phyloP scores from a whole-genome alignment of 176 grass and related monocot species.

The Ensete ventricosum region DNA sequence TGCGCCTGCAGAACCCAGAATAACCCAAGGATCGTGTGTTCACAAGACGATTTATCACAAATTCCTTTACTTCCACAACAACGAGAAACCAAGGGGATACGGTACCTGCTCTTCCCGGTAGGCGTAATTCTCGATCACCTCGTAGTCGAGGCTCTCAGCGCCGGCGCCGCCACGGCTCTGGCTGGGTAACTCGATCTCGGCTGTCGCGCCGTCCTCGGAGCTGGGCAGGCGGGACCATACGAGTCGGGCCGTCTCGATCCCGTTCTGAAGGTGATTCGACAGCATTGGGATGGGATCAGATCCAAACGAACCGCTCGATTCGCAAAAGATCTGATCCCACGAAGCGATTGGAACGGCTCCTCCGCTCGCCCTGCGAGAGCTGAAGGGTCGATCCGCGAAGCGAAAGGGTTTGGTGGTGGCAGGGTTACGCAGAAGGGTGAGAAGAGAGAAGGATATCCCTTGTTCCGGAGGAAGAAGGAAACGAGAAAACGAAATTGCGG shows the following conservation, averaged over 20 bases:
- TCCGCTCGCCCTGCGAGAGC: not conserved
- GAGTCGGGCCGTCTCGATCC: constrained; percentile 76
- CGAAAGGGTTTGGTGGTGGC: not conserved
- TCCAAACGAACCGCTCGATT: constrained; percentile 2
- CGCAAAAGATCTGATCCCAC: constrained; percentile 5
- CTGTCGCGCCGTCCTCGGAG: constrained; percentile 37
- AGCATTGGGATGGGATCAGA: constrained; percentile 7
- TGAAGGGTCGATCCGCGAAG: not conserved
- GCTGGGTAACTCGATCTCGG: constrained; percentile 28
- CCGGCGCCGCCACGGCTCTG: constrained; percentile 12
- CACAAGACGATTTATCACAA: not conserved
- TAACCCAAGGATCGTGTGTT: constrained; percentile 3
- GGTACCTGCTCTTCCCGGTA: constrained; percentile 92
- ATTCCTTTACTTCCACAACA: not conserved
- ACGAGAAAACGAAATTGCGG: too few relatives aligned
- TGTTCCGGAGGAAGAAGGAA: too few relatives aligned
- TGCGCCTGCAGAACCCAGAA: constrained; percentile 46
- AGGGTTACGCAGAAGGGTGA: too few relatives aligned
- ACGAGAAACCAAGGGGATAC: not conserved
- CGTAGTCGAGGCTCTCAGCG: constrained; percentile 96
- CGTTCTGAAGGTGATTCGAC: constrained; percentile 46
- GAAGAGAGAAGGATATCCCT: too few relatives aligned
- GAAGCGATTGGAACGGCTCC: not conserved
- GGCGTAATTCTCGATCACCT: constrained; percentile 98
- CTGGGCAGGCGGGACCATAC: constrained; percentile 69